Base-by-base conservation (phyloP, 441 rosid genomes). In the Gossypium laxum region DNA sequence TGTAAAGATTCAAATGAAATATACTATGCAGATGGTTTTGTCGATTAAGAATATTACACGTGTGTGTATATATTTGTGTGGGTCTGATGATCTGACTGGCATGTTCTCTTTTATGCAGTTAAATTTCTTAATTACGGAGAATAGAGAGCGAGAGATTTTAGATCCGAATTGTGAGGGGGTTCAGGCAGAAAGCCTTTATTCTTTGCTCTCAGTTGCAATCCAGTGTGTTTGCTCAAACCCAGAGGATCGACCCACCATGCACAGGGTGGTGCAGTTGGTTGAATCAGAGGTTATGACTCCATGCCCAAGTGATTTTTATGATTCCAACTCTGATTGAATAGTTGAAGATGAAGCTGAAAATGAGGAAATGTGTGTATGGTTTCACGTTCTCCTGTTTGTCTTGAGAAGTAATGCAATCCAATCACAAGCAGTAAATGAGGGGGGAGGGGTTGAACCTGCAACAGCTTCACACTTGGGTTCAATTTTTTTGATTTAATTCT, bases 201-300 rank as follows among this genome's bases (percentile, higher is more conserved):
- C 91, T 47, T 83, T 95, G 79, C 90, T 95, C 67, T 78, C 89
- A n/a, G 85, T 95, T 72, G 98, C 99, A 32, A 86, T 79, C 67
- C 91, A 86, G n/a, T 95, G 99, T 24, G 89, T 88, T 45, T 88
- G 90, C 70, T 83, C 95, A 0, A 79, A 68, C 81, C 91, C 98
- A 4, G 96, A 92, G 58, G 98, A 92, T 61, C 86, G 99, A 47
- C 99, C 97, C 61, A 88, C 95, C 74, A 95, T 92, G 98, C 97
- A 95, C 82, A 84, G 96, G 80, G 96, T 95, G 60, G 89, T 92
- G 57, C 99, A 95, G 72, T 76, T 89, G 62, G 91, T 95, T 11
- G 98, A 92, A 80, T 87, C 98, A 45, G 98, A 89, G 77, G 97
- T 92, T 69, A 92, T 95, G 98, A 91, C 99, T 73, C 99, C 98